Base-by-base conservation (phyloP, 345 rosid species). In the Eucalyptus marginata region DNA sequence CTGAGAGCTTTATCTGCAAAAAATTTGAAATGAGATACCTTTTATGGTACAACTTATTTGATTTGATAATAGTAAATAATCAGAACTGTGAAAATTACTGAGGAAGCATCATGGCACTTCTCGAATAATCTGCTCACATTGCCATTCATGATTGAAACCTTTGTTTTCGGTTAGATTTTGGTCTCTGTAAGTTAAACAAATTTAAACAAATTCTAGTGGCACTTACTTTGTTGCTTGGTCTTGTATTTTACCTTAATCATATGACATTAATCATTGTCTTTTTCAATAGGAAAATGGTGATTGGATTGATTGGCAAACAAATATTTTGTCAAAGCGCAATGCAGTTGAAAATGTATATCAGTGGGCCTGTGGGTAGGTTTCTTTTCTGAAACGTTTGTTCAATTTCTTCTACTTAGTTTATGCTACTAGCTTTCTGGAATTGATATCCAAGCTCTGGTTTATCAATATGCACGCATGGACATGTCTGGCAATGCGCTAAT, bases 301-400 rank as follows among this genome's bases (percentile, higher is more conserved):
- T 64, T 97, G 99, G 99, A 90, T 86, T 91, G 96, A 95, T 50
- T 96, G 97, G 98, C 96, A 95, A 76, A 88, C 93, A 62, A 94
- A 93, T 94, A 93, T 95, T 62, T 92, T 97, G 86, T 93, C 95
- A 64, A 94, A 95, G 90, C 96, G 99, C 85, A 97, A 97, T 91
- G 92, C 95, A 8, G 91, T 95, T 92, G 99, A 97, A 93, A 97
- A 97, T 91, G 95, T 95, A 40, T 95, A 93, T 90, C 95, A 96
- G 87, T 97, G 99, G 99, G 94, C 95, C 51, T 97, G 99, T 86
- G 98, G 99, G 99, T 97, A 92, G 86, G 97, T 93, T 89, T 85
- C 83, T 79, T 49, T n/a, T 83, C 89, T 68, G 49, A 66, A 46
- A 64, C 56, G 1, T 47, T 40, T 44, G 24, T 33, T 76, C 29